Evolutionary conservation across 2,329 filamentous ascomycete genomes (phyloP).

Genomic region (Albophoma yamanashiensis): DNA sequence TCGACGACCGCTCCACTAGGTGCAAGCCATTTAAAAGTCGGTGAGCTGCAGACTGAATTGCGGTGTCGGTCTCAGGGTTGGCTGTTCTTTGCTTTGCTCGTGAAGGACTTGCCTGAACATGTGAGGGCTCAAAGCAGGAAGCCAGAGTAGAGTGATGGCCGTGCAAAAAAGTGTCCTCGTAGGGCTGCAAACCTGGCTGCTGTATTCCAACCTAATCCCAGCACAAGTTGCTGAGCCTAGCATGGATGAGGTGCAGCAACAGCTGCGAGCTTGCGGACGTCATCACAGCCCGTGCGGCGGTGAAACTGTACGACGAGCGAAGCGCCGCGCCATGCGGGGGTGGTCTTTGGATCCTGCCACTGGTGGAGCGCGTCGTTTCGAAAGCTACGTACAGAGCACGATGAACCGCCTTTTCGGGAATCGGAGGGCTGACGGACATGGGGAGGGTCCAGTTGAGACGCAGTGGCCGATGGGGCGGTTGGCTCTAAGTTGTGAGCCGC

Average conservation of each 20-base stretch:
- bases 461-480: not conserved
- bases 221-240: not conserved
- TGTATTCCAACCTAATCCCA: not conserved
- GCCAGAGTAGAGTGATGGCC: not conserved
- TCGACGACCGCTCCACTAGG: slow-evolving; percentile 13
- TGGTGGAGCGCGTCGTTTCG: not conserved
- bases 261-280: not conserved
- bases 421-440: not conserved
- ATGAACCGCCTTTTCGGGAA: not conserved
- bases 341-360: not conserved
- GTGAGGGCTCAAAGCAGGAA: not conserved
- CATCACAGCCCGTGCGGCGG: not conserved
- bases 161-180: not conserved
- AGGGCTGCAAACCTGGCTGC: not conserved
- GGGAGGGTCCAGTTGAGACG: not conserved
- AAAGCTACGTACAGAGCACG: not conserved
- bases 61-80: not conserved
- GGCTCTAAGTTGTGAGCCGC: not conserved
- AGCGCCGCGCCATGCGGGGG: not conserved
- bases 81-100: not conserved
- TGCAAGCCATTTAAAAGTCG: slow-evolving; percentile 17
- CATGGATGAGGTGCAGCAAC: not conserved
- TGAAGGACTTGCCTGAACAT: not conserved
- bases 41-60: slow-evolving; percentile 9
- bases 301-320: not conserved